These are phyloP conservation scores for Pelagomonas calceolata DNA, from an alignment of 108 stramenopile genomes.

Conservation along the genomic window DNA sequence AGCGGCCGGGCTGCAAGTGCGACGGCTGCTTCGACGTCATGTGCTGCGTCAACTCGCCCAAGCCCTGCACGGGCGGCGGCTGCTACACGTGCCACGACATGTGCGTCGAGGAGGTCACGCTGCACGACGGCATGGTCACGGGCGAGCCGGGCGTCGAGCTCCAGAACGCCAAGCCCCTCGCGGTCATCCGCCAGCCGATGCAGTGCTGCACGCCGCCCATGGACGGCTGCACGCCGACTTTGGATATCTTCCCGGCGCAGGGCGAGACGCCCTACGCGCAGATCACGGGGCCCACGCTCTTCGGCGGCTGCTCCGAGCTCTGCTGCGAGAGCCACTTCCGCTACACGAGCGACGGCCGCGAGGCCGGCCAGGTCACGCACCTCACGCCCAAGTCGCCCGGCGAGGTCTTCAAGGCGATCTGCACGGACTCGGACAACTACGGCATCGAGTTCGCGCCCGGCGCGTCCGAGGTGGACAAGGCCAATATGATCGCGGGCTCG, in stretches of 20 bases:
- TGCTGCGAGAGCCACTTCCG: constrained; percentile 26
- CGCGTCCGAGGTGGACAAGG: constrained; percentile 8
- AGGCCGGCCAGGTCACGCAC: constrained; percentile 1
- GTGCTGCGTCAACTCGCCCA: constrained; percentile 11
- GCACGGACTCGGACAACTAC: constrained; percentile 16
- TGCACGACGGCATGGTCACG: constrained; percentile 20
- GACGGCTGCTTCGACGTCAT: too few species aligned
- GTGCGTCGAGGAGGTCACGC: constrained; percentile 13
- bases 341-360: not conserved
- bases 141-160: constrained; percentile 3
- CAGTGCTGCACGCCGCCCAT: constrained; percentile 18
- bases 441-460: not conserved
- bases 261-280: constrained; percentile 12
- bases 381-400: not conserved
- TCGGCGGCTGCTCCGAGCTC: constrained; percentile 34
- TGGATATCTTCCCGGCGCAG: constrained; percentile 21
- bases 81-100: constrained; percentile 21
- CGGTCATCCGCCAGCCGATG: constrained; percentile 8
- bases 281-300: constrained; percentile 20
- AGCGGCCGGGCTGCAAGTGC: constrained; percentile 23
- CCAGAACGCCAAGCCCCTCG: constrained; percentile 11
- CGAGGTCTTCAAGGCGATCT: not conserved
- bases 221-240: constrained; percentile 21
- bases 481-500: constrained; percentile 2
- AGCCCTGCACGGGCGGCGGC: constrained; percentile 21